Conservation (phyloP, 768 basidiomycete genomes). For the Tricholoma flavovirens region DNA sequence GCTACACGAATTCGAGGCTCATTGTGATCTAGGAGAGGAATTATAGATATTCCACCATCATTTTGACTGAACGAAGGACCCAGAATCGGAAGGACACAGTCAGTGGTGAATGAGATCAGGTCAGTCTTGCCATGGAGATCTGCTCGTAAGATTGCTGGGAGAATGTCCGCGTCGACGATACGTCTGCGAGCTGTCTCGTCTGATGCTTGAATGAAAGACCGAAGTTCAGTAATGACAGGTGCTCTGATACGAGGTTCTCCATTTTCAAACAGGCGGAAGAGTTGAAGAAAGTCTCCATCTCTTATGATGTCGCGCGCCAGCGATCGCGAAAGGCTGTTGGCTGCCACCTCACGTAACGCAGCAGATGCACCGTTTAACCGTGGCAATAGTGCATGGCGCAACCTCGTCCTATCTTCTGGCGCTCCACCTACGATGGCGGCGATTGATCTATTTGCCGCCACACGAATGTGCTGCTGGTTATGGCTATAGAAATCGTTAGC, state of each 20-base stretch:
- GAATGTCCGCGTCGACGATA: slow-evolving; percentile 14
- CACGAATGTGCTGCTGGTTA: slow-evolving; percentile 12
- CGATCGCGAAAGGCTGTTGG: slow-evolving; percentile 9
- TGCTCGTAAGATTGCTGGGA: slow-evolving; percentile 9
- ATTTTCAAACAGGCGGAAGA: slow-evolving; percentile 10
- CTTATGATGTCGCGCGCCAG: slow-evolving; percentile 14
- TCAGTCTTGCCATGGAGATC: slow-evolving; percentile 5
- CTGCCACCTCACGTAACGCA: slow-evolving; percentile 8
- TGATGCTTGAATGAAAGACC: slow-evolving; percentile 8
- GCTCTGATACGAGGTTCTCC: slow-evolving; percentile 12
- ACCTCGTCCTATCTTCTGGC: slow-evolving; percentile 5
- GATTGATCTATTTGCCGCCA: slow-evolving; percentile 9
- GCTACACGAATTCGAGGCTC: slow-evolving; percentile 14
- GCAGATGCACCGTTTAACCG: slow-evolving; percentile 8
- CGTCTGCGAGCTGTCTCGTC: slow-evolving; percentile 11
- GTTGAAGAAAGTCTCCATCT: slow-evolving; percentile 11
- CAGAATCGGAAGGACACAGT: slow-evolving; percentile 13
- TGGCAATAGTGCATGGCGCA: slow-evolving; percentile 11
- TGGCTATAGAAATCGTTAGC: slow-evolving; percentile 8
- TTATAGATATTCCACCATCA: slow-evolving; percentile 8
- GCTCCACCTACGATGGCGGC: slow-evolving; percentile 7
- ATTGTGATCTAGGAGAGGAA: slow-evolving; percentile 12
- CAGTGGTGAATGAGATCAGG: slow-evolving; percentile 7
- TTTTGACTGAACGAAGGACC: slow-evolving; percentile 15
- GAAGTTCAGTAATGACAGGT: slow-evolving; percentile 12